Conservation (phyloP, 495 filamentous ascomycete species). For the Mytilinidion resinicola region DNA sequence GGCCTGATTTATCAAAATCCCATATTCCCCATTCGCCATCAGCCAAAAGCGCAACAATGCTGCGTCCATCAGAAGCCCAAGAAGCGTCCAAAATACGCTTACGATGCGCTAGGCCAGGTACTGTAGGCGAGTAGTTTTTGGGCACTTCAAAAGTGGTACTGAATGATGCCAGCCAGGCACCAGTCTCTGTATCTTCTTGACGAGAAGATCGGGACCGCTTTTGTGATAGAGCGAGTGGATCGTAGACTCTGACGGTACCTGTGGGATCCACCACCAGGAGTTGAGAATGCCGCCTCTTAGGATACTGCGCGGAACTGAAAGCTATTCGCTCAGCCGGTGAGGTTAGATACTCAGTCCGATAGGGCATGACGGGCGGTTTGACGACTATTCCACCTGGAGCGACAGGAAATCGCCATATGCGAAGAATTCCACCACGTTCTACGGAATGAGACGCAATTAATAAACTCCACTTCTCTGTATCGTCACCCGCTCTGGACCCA, state of each 20-base stretch:
- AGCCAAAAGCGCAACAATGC: conserved; percentile 65
- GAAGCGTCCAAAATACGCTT: conserved; percentile 75
- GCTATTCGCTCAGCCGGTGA: conserved; percentile 58
- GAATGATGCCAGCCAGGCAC: conserved; percentile 31
- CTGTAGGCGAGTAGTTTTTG: background rate
- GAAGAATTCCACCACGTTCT: conserved; percentile 59
- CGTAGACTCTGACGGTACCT: conserved; percentile 64
- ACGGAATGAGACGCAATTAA: conserved; percentile 58
- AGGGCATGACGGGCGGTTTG: conserved; percentile 9
- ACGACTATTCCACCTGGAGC: background rate
- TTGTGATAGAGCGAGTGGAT: conserved; percentile 27
- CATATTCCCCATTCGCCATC: conserved; percentile 95
- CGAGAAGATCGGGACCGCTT: conserved; percentile 2
- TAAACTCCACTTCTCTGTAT: conserved; percentile 44
- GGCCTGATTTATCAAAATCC: conserved; percentile 70
- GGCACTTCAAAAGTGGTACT: conserved; percentile 11
- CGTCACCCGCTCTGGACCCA: conserved; percentile 10
- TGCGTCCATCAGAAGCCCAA: conserved; percentile 76
- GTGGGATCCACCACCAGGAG: conserved; percentile 62
- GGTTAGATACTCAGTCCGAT: conserved; percentile 43
- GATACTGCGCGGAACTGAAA: conserved; percentile 63
- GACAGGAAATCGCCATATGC: conserved; percentile 50
- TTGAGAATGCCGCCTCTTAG: conserved; percentile 52
- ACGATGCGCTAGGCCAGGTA: conserved; percentile 35
- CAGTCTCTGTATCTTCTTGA: conserved; percentile 9